Percentiles rank a stretch among this genome's conserved stretches.
Evolutionary conservation across 2,329 filamentous ascomycete species (phyloP).

Genomic region (Fusarium scirpi): DNA sequence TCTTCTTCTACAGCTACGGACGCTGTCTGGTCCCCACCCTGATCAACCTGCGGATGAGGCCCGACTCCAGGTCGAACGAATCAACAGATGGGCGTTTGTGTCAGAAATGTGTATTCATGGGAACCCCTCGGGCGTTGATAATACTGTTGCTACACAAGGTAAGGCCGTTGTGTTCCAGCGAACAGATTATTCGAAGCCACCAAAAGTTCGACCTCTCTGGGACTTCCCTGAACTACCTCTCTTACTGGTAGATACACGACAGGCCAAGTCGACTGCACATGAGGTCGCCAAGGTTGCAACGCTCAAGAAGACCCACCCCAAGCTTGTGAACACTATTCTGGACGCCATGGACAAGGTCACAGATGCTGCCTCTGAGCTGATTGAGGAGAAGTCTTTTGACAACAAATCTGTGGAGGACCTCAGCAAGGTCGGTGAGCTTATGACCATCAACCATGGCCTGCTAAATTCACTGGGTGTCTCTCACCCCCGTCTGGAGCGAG

Average conservation of each 20-base stretch:
- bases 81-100: slow-evolving; percentile 98
- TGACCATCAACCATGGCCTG: slow-evolving; percentile 93
- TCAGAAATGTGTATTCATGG: slow-evolving; percentile 97
- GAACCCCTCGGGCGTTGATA: slow-evolving; percentile 96
- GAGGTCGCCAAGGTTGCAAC: slow-evolving; percentile 89
- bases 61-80: slow-evolving; percentile 90
- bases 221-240: slow-evolving; percentile 93
- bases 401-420: slow-evolving; percentile 72
- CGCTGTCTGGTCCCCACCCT: slow-evolving; percentile 88
- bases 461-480: slow-evolving; percentile 93
- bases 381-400: slow-evolving; percentile 75
- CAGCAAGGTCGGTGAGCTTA: slow-evolving; percentile 84
- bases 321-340: slow-evolving; percentile 83
- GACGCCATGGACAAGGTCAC: slow-evolving; percentile 85
- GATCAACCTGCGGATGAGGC: slow-evolving; percentile 91
- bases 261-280: slow-evolving; percentile 83
- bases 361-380: slow-evolving; percentile 64
- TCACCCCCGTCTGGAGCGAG: slow-evolving; percentile 90
- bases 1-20: slow-evolving; percentile 87
- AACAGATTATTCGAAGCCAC: slow-evolving; percentile 80
- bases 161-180: slow-evolving; percentile 94
- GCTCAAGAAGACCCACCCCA: slow-evolving; percentile 78
- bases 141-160: slow-evolving; percentile 92
- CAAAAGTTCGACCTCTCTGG: slow-evolving; percentile 79
- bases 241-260: slow-evolving; percentile 88